Evolutionary conservation across 75 land plant species (phyloP).

Genomic region (Cryptomeria japonica): DNA sequence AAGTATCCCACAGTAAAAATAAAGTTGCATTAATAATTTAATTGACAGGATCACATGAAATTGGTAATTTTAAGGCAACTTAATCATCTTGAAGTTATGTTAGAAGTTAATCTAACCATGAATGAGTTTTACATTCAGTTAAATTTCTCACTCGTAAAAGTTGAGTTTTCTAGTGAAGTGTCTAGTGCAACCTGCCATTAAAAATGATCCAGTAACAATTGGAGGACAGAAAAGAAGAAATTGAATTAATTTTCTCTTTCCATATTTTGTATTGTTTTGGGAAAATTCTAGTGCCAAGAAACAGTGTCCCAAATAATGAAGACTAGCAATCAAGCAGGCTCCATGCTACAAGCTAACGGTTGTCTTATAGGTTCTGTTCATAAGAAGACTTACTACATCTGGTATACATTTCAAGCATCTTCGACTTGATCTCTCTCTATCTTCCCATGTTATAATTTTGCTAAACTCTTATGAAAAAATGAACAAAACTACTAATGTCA

Average conservation of each 20-base stretch:
- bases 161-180: too few species aligned
- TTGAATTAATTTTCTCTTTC: neutral
- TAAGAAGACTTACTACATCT: too few species aligned
- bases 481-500: too few species aligned
- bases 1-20: neutral
- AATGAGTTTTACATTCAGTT: too few species aligned
- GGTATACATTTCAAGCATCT: too few species aligned
- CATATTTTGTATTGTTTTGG: too few species aligned
- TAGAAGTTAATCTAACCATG: too few species aligned
- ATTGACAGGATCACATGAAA: neutral
- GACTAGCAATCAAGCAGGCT: neutral
- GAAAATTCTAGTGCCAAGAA: neutral
- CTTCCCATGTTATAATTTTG: too few species aligned
- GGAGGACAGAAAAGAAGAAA: neutral
- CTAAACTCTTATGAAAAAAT: too few species aligned
- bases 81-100: neutral
- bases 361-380: neutral
- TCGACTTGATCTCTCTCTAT: too few species aligned
- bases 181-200: too few species aligned
- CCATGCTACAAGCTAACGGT: neutral
- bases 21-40: neutral
- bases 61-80: neutral
- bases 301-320: neutral
- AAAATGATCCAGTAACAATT: too few species aligned
- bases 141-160: neutral